Base-by-base conservation (phyloP, 306 rosid genomes). In the Delonix regia region DNA sequence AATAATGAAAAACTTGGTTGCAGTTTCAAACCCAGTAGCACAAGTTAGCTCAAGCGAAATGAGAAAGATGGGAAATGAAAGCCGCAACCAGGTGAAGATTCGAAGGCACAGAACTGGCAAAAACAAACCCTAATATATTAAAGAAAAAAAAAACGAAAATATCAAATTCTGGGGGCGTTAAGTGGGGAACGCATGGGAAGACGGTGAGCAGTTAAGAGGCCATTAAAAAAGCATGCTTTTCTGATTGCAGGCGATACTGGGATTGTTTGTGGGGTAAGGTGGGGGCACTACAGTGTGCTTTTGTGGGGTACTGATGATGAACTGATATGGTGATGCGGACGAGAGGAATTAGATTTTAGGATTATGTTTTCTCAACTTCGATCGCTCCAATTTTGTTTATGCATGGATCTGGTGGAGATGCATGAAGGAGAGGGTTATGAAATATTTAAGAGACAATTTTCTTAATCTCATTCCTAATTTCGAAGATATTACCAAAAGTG, bases 141-240 rank as follows among this genome's bases (percentile, higher is more conserved):
- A 49, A 18, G 56, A 18, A 49, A 38, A 15, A 1, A 22, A 16
- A 8, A 14, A 14, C 12, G 57, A 45, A 14, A 45, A 45, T 45
- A 14, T 11, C 14, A 33, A 10, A 5, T 33, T 2, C 2, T 4
- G 53, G 38, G 48, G 2, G 30, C 14, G 28, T 8, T 10, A 0
- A 41, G 57, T 25, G 80, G 74, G 38, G 61, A 51, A 72, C 0
- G 56, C 65, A 77, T 39, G 9, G 18, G 55, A 59, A 27, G 18
- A 63, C 0, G 41, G 19, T 0, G n/a, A 16, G 39, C 19, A 30
- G 80, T 63, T 73, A 62, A 62, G 38, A 33, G 73, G 77, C 55
- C 76, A 45, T 77, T 67, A 60, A 69, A 78, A 76, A 51, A 2
- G 49, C 83, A 71, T 82, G 62, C 1, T 48, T 64, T 56, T 63